Base-by-base conservation (phyloP, 805 yeast species). In the Cyberlindnera japonica region DNA sequence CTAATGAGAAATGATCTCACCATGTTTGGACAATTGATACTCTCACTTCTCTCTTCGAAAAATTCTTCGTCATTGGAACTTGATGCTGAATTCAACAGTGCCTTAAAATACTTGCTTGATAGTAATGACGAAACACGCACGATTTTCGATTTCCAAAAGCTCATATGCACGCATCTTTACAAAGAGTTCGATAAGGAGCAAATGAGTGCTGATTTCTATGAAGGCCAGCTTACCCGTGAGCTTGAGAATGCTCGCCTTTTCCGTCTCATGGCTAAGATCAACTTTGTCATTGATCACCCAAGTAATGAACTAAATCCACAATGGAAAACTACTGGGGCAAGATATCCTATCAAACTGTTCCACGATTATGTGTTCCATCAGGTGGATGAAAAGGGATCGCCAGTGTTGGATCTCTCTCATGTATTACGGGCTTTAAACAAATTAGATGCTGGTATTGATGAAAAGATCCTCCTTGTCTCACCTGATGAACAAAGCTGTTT, bases 371-470 rank as follows among this genome's bases (percentile, higher is more conserved):
- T 89, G 3, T 93, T 90, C 65, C 93, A 85, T 55, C 95, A 87
- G 58, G 74, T 72, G 27, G 89, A 87, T 59, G 90, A 83, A 38
- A 62, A 62, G 18, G 96, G 96, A 12, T 73, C 74, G 52, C 89
- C 95, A 3, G 75, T 80, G 2, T 65, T 88, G 42, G 96, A 93
- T 61, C 68, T 93, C 51, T 81, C 89, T 1, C 88, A 88, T 59
- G 90, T 89, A 6, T 65, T 93, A 45, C 69, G 77, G 36, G 77
- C 83, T 53, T 67, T 93, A 54, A 91, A 91, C 64, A 93, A 91
- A 62, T 68, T 93, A 49, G 99, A 93, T 58, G 95, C 91, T 6
- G 98, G 97, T 1, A 73, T 83, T 24, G 89, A 86, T 37, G 99
- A 93, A 62, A 79, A 77, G 50, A 63, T 93, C 13, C 66, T 90